These are phyloP conservation scores for Ascochyta viciae-villosae DNA, from an alignment of 2,329 filamentous ascomycete genomes.

Conservation along the genomic window DNA sequence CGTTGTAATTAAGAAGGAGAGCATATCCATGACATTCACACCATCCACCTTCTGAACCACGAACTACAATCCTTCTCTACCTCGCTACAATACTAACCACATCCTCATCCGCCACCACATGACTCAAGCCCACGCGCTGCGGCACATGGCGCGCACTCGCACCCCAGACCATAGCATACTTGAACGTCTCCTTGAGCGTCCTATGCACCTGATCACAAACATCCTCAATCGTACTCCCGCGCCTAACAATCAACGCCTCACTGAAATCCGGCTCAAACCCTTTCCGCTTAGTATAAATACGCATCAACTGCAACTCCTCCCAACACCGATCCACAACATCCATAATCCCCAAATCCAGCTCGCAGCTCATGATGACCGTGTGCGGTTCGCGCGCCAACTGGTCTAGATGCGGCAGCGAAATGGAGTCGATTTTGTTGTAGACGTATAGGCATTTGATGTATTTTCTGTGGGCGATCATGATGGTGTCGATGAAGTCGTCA, in stretches of 20 bases:
- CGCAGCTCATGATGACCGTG: constrained; percentile 97
- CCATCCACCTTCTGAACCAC: too few species aligned
- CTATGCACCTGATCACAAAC: constrained; percentile 96
- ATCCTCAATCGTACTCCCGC: constrained; percentile 89
- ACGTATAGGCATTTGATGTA: constrained; percentile 96
- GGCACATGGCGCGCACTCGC: constrained; percentile 94
- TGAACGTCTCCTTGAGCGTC: constrained; percentile 96
- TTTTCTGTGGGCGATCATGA: constrained; percentile 98
- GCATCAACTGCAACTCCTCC: constrained; percentile 88
- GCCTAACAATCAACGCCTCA: constrained; percentile 92
- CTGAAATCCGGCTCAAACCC: constrained; percentile 86
- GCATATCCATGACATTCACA: too few species aligned
- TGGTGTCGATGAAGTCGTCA: constrained; percentile 98
- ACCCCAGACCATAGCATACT: constrained; percentile 97
- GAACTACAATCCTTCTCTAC: constrained; percentile 12
- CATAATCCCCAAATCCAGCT: constrained; percentile 88
- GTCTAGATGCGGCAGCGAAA: constrained; percentile 92
- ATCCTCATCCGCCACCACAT: constrained; percentile 76
- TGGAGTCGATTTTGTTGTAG: constrained; percentile 99
- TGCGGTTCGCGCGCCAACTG: constrained; percentile 89
- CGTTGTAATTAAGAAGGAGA: too few species aligned
- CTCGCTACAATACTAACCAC: constrained; percentile 68
- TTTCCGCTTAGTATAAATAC: constrained; percentile 87
- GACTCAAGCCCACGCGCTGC: constrained; percentile 86
- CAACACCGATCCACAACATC: constrained; percentile 96